Conservation (phyloP, 345 rosid species). For the Camelina laxa region DNA sequence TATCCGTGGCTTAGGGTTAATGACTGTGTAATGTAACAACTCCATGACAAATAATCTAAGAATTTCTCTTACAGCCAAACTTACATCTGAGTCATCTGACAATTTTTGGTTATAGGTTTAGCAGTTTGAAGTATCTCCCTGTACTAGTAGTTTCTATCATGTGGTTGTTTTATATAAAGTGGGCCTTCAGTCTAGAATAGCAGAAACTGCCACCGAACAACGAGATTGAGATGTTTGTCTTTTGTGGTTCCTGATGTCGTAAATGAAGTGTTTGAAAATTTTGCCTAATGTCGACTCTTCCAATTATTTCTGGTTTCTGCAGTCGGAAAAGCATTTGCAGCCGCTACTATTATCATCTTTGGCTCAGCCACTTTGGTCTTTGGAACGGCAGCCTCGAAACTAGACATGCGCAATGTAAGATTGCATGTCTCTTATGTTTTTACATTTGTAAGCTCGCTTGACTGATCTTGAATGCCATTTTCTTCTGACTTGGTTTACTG, state of each 20-base stretch:
- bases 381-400: conserved; percentile 65
- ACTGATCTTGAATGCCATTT: conserved; percentile 7
- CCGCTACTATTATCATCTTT: conserved; percentile 72
- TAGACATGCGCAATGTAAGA: conserved; percentile 68
- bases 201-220: too few relatives aligned
- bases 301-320: not conserved
- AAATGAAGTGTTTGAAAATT: not conserved
- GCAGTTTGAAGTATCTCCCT: too few relatives aligned
- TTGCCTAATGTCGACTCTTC: not conserved
- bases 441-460: not conserved
- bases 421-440: not conserved
- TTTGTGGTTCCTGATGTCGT: not conserved
- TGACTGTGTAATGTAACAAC: too few relatives aligned
- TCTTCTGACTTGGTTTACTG: not conserved
- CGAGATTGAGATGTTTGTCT: too few relatives aligned
- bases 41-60: too few relatives aligned
- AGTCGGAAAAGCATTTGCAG: conserved; percentile 91
- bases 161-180: too few relatives aligned
- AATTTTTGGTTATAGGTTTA: too few relatives aligned
- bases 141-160: too few relatives aligned
- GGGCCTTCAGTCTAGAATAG: too few relatives aligned
- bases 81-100: too few relatives aligned
- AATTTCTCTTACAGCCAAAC: too few relatives aligned
- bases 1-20: too few relatives aligned
- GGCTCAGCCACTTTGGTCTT: conserved; percentile 71